Evolutionary conservation across 2,329 filamentous ascomycete genomes (phyloP), one percentile per base, ranked within the genome.

Genomic region (Fusarium longipes): DNA sequence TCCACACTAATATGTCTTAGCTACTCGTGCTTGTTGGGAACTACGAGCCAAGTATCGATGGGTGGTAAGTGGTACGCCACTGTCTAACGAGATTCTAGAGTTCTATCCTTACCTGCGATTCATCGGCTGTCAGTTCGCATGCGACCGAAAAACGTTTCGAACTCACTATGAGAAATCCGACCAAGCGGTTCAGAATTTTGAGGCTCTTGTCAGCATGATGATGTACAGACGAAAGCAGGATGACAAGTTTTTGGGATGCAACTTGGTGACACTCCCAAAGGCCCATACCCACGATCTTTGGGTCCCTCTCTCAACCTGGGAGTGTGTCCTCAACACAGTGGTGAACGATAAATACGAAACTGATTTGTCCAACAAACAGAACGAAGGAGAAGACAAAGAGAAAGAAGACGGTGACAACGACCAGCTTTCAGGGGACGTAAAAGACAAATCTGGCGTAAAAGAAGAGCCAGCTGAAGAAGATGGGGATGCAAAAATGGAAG

Each of bases 31-130:
- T 14, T 38, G 35, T 9, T 38, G 35, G 9, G 12, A 12, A 14
- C 18, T 38, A 3, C 10, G 35, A 20, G 35, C 5, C 11, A 38
- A 38, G 35, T 72, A 75, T 38, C 71, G 73, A 3, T 82, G 79
- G 78, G 74, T 71, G 0, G 32, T 82, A 18, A 78, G 57, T 12
- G 79, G 75, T 3, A 81, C 80, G 0, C 80, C 80, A 0, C 47
- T 81, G 0, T 58, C 75, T 3, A 81, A 82, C 47, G 29, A 14
- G 0, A 39, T 74, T 7, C 2, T 11, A 81, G 80, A 81, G 48
- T 62, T 80, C 3, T 80, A 72, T 7, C 72, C 80, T 0, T 79
- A 79, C 32, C 64, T 79, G 11, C 73, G 68, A 17, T 78, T 79
- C 3, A 70, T 80, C 1, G 58, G 72, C 1, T 74, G 71, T 7